Percentiles rank a stretch among this genome's conserved stretches.
These are phyloP conservation scores for Leccinum variabile DNA, from an alignment of 1,284 basidiomycete species.

Conservation along the genomic window DNA sequence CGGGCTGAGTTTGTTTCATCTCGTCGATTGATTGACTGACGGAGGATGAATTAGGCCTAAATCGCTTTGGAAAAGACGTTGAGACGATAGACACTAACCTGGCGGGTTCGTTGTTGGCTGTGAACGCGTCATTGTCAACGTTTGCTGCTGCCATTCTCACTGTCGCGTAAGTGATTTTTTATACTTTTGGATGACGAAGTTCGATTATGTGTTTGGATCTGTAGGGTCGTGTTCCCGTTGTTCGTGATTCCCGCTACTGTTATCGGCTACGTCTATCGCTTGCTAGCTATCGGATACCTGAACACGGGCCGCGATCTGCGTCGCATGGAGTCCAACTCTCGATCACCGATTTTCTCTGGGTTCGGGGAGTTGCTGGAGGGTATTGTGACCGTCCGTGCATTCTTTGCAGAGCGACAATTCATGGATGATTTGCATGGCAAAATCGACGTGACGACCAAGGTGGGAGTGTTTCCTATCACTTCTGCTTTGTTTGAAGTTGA, in stretches of 20 bases:
- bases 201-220: slow-evolving; percentile 14
- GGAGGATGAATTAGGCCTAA: slow-evolving; percentile 38
- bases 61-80: slow-evolving; percentile 54
- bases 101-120: slow-evolving; percentile 58
- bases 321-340: slow-evolving; percentile 59
- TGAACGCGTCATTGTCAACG: slow-evolving; percentile 70
- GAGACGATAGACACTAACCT: slow-evolving; percentile 48
- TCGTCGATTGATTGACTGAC: background rate
- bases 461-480: slow-evolving; percentile 20
- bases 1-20: background rate
- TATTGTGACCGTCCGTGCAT: slow-evolving; percentile 84
- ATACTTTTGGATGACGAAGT: background rate
- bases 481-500: slow-evolving; percentile 2
- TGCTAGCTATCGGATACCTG: slow-evolving; percentile 55
- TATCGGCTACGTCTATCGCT: slow-evolving; percentile 50
- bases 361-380: slow-evolving; percentile 71
- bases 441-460: slow-evolving; percentile 66
- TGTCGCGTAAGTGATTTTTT: slow-evolving; percentile 26
- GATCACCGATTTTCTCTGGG: slow-evolving; percentile 61
- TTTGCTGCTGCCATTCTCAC: slow-evolving; percentile 51
- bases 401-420: slow-evolving; percentile 81
- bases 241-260: slow-evolving; percentile 59
- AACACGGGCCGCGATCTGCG: slow-evolving; percentile 57
- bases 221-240: slow-evolving; percentile 52
- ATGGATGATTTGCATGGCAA: slow-evolving; percentile 68